Base-by-base conservation (phyloP, 441 rosid genomes). In the Populus hybrid region DNA sequence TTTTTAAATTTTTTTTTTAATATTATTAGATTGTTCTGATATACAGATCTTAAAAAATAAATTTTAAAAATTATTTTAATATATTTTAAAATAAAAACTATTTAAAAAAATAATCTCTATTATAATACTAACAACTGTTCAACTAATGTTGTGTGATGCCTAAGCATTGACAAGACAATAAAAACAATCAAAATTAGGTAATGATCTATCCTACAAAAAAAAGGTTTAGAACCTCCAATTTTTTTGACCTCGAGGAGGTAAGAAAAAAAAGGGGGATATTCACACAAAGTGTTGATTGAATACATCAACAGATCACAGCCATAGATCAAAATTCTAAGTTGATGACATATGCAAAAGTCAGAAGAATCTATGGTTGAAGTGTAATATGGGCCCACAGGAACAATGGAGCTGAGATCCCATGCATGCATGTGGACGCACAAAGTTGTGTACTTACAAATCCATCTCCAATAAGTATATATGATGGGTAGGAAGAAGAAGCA, bases 361-460 rank as follows among this genome's bases (percentile, higher is more conserved):
- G 26, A 26, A 50, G 24, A 46, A 46, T 23, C 34, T 40, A 14
- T 42, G 64, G 74, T 3, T 36, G 12, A 35, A n/a, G 14, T 14
- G 23, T 71, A 26, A 2, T 7, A 18, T 30, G 42, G 11, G 9
- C 42, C 38, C 71, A 68, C 36, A 26, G 35, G 34, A 34, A 20
- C 35, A 18, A 24, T 7, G 34, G 21, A 35, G 57, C 28, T 50
- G 5, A 23, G 16, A 69, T 46, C 26, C 18, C 18, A 32, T 50
- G 75, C 72, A 70, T 65, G 71, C 42, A 66, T 8, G 69, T 10
- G 20, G 26, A 77, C 14, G 20, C 57, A 72, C n/a, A 35, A 59
- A 26, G 14, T 30, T 21, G 46, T 14, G 36, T 1, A 23, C 67
- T 8, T 46, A 1, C 21, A 21, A 30, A 36, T 34, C 73, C 20